A percentile compares a stretch with the other conserved stretches of the same genome.
These are phyloP conservation scores for Musa troglodytarum DNA, from an alignment of 176 grass and related monocot species.

Conservation along the genomic window DNA sequence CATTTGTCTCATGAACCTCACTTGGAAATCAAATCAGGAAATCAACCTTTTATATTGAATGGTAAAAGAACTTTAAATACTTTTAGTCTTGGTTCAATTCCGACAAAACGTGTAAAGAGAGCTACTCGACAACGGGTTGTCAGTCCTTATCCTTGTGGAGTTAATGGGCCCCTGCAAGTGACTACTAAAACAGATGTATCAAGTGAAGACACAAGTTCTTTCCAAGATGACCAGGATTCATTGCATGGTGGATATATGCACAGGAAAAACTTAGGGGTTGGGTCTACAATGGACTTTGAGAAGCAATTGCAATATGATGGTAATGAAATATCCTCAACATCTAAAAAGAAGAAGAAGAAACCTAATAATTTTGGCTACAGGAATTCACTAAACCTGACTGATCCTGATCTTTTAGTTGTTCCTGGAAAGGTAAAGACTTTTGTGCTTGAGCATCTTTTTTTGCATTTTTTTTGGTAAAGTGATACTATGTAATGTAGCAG, in stretches of 20 bases:
- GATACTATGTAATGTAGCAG: constrained; percentile 31
- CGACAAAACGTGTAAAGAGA: constrained; percentile 62
- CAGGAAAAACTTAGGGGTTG: constrained; percentile 79
- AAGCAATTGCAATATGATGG: constrained; percentile 51
- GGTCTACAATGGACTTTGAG: constrained; percentile 63
- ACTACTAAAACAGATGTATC: constrained; percentile 91
- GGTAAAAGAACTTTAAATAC: constrained; percentile 55
- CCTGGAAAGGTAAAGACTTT: constrained; percentile 65
- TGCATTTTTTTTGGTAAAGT: constrained; percentile 2
- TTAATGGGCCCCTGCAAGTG: constrained; percentile 37
- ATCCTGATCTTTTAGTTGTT: constrained; percentile 44
- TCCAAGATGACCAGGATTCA: constrained; percentile 76
- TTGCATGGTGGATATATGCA: constrained; percentile 51
- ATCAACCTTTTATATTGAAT: constrained; percentile 47
- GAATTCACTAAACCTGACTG: constrained; percentile 33
- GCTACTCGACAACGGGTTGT: constrained; percentile 58
- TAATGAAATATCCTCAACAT: constrained; percentile 59
- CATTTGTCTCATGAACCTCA: constrained; percentile 50
- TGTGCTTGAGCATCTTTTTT: constrained; percentile 2
- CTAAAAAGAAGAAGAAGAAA: constrained; percentile 99
- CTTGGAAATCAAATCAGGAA: constrained; percentile 51
- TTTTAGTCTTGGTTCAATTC: constrained; percentile 50
- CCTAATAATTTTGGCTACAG: constrained; percentile 52
- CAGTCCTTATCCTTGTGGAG: constrained; percentile 44
- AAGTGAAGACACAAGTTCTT: constrained; percentile 92